These are phyloP conservation scores for Penicillium janthinellum DNA, from an alignment of 2,329 filamentous ascomycete genomes.

Conservation along the genomic window DNA sequence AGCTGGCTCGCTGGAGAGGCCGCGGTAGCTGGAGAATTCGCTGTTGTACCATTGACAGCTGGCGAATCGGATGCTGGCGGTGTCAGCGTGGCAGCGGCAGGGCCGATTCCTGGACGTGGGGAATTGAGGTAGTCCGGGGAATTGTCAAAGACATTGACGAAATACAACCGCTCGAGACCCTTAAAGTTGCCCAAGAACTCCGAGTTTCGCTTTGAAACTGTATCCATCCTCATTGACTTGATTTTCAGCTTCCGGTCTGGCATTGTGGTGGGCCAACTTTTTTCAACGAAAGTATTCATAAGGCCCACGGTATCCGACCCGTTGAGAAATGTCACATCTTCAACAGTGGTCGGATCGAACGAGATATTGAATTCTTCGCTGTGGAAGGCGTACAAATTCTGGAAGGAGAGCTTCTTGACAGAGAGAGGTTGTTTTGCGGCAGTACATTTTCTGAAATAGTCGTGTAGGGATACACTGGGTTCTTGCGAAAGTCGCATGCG, in stretches of 20 bases:
- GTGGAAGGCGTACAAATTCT: constrained; percentile 61
- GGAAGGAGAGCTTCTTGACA: constrained; percentile 55
- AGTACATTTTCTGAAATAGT: constrained; percentile 59
- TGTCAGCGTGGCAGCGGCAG: constrained; percentile 30
- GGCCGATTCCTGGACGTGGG: constrained; percentile 24
- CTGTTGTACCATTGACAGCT: constrained; percentile 15
- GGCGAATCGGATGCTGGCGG: constrained; percentile 28
- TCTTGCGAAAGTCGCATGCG: constrained; percentile 63
- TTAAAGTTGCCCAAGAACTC: constrained; percentile 46
- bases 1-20: constrained; percentile 28
- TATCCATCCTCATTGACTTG: constrained; percentile 54
- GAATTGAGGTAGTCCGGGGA: constrained; percentile 37
- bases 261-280: constrained; percentile 51
- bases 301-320: constrained; percentile 45
- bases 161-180: constrained; percentile 55
- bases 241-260: constrained; percentile 39
- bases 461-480: constrained; percentile 56
- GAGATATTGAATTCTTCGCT: constrained; percentile 49
- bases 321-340: constrained; percentile 58
- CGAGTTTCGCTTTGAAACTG: constrained; percentile 48
- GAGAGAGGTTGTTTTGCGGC: constrained; percentile 49
- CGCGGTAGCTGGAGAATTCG: constrained; percentile 26
- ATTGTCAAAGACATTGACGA: constrained; percentile 47
- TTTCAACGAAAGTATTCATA: constrained; percentile 56
- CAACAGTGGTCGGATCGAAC: constrained; percentile 44